phyloP scores from a whole-genome alignment of 164 flowering plant species.

The Kingdonia uniflora region DNA sequence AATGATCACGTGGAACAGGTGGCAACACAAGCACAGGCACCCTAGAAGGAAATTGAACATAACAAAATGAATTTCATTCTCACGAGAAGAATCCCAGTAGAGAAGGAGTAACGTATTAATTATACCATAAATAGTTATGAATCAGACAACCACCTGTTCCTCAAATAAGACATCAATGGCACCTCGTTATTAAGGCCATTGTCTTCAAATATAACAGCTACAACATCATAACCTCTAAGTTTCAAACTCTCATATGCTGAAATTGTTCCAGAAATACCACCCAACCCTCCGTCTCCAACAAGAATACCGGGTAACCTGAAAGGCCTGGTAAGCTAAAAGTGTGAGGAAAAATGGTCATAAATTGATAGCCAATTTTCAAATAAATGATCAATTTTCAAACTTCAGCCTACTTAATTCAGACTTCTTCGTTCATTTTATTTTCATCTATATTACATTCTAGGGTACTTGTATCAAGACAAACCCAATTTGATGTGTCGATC shows the following conservation, averaged over 20 bases:
- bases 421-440: no score
- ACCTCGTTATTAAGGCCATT: constrained; percentile 72
- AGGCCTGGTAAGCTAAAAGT: constrained; percentile 45
- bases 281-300: constrained; percentile 91
- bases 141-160: constrained; percentile 43
- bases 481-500: no score
- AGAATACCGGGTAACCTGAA: constrained; percentile 86
- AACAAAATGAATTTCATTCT: background rate
- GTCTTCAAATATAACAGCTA: constrained; percentile 74
- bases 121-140: background rate
- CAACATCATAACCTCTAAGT: constrained; percentile 89
- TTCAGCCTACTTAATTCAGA: no score
- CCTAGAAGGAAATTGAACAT: constrained; percentile 27
- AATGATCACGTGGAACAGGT: constrained; percentile 54
- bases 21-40: constrained; percentile 84
- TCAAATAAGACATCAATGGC: constrained; percentile 53
- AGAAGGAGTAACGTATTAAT: background rate
- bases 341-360: no score
- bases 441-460: no score
- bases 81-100: background rate
- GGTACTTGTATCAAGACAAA: no score
- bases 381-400: no score
- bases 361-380: no score
- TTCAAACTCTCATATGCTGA: constrained; percentile 84
- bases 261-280: constrained; percentile 92